A percentile compares a stretch with the other conserved stretches of the same genome.
phyloP scores from a whole-genome alignment of 805 yeast genomes.

The Candida boleticola region DNA sequence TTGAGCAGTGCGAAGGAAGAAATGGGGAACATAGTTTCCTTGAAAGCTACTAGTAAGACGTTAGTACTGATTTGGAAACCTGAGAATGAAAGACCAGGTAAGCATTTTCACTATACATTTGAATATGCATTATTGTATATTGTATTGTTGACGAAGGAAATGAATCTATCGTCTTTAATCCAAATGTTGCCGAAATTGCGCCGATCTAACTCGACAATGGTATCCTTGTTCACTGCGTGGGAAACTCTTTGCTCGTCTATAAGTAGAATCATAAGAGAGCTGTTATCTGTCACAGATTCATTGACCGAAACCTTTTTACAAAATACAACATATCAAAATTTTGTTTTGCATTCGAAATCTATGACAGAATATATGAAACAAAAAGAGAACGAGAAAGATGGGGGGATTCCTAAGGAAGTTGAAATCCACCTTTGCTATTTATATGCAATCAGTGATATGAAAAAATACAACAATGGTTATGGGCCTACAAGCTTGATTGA shows the following conservation, averaged over 20 bases:
- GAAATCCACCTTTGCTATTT: conserved; percentile 43
- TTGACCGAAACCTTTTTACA: conserved; percentile 54
- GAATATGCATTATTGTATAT: conserved; percentile 67
- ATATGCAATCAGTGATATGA: conserved; percentile 54
- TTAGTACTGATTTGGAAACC: conserved; percentile 92
- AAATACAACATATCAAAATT: conserved; percentile 42
- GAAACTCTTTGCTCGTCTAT: conserved; percentile 54
- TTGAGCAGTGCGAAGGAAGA: conserved; percentile 56
- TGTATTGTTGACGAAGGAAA: conserved; percentile 48
- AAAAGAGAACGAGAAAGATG: conserved; percentile 13
- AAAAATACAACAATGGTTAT: conserved; percentile 75
- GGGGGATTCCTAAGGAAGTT: conserved; percentile 33
- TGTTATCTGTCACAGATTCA: conserved; percentile 40
- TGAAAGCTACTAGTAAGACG: conserved; percentile 66
- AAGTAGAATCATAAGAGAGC: conserved; percentile 49
- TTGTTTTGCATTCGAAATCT: conserved; percentile 36
- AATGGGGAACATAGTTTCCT: conserved; percentile 59
- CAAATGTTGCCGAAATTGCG: conserved; percentile 71
- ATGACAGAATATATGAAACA: conserved; percentile 22
- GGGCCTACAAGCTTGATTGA: conserved; percentile 76
- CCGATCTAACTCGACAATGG: conserved; percentile 74
- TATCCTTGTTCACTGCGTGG: conserved; percentile 63
- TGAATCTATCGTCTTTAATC: conserved; percentile 59
- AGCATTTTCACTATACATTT: conserved; percentile 76
- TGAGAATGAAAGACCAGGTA: conserved; percentile 87